Percentiles rank a stretch among this genome's conserved stretches.
These are phyloP conservation scores for Tremellales sp. DNA, from an alignment of 1,284 basidiomycete species.

Conservation along the genomic window DNA sequence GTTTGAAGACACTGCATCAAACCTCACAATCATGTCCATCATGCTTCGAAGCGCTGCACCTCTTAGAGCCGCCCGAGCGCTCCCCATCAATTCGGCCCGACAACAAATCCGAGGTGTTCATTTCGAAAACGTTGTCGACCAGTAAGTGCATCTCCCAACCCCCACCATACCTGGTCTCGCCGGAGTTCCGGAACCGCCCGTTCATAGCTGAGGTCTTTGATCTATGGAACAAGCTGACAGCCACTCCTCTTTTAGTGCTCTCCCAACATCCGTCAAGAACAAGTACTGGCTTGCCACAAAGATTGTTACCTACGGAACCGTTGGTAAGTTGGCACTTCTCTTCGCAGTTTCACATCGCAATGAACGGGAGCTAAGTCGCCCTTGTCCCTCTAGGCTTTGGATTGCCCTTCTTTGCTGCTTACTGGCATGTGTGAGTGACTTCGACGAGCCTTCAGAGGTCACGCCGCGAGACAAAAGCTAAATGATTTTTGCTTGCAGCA, in stretches of 20 bases:
- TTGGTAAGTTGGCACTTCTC: conserved; percentile 17
- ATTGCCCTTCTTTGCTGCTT: conserved; percentile 31
- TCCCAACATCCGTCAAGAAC: conserved; percentile 40
- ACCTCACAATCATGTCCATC: conserved; percentile 25
- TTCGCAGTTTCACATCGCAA: conserved; percentile 4
- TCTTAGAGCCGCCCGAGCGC: conserved; percentile 19
- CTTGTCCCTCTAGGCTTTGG: conserved; percentile 27
- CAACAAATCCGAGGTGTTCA: conserved; percentile 29
- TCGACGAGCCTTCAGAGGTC: not conserved
- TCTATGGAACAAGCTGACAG: too few species aligned
- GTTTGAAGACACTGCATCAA: too few species aligned
- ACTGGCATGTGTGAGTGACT: conserved; percentile 36
- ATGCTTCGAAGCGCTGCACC: conserved; percentile 27
- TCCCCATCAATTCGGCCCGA: conserved; percentile 6
- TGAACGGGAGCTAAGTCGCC: too few species aligned
- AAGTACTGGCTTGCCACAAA: conserved; percentile 37
- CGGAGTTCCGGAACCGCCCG: not conserved
- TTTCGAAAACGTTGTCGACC: conserved; percentile 37
- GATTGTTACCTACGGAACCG: conserved; percentile 29
- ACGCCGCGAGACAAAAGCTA: too few species aligned
- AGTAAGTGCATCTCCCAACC: conserved; percentile 18
- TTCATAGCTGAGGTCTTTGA: too few species aligned
- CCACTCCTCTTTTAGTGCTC: conserved; percentile 31
- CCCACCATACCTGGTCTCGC: too few species aligned
- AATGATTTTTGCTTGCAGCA: too few species aligned